These are phyloP conservation scores for Oehlia diaphana DNA, from an alignment of 192 early-diverging fungal genomes.

Conservation along the genomic window DNA sequence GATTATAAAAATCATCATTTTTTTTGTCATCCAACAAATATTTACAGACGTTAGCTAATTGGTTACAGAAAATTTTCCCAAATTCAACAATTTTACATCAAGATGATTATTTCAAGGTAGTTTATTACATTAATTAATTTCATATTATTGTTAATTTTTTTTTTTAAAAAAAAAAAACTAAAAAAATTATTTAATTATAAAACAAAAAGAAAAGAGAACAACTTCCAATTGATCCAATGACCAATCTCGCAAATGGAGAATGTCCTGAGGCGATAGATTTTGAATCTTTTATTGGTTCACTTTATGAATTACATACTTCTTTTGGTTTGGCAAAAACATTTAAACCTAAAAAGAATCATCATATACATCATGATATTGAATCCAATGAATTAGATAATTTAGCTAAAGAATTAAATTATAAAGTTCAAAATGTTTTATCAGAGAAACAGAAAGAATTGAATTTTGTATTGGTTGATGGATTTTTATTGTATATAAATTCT, in stretches of 20 bases:
- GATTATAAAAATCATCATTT: too few relatives aligned
- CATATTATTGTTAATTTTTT: not conserved
- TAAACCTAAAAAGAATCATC: slow-evolving; percentile 37
- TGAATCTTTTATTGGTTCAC: slow-evolving; percentile 27
- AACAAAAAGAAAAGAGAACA: slow-evolving; percentile 45
- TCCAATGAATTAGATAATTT: not conserved
- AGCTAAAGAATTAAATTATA: not conserved
- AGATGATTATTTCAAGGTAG: slow-evolving; percentile 70
- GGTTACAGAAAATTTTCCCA: slow-evolving; percentile 58
- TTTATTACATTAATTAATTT: too few relatives aligned
- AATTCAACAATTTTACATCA: slow-evolving; percentile 65
- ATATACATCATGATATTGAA: not conserved
- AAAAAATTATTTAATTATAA: too few relatives aligned
- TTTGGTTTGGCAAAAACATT: slow-evolving; percentile 39
- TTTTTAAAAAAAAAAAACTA: too few relatives aligned
- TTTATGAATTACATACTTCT: slow-evolving; percentile 40
- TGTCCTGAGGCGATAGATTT: slow-evolving; percentile 70
- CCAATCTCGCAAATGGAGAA: slow-evolving; percentile 72
- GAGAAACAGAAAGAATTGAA: slow-evolving; percentile 11
- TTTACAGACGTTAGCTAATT: slow-evolving; percentile 53
- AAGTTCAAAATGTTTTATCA: not conserved
- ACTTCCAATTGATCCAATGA: slow-evolving; percentile 61
- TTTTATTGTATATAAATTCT: slow-evolving; percentile 68
- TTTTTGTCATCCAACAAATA: too few relatives aligned
- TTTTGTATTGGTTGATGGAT: slow-evolving; percentile 74